Evolutionary conservation across 2,329 filamentous ascomycete species (phyloP), one percentile per base, ranked within the genome.

Genomic region (Penicillium sp.): DNA sequence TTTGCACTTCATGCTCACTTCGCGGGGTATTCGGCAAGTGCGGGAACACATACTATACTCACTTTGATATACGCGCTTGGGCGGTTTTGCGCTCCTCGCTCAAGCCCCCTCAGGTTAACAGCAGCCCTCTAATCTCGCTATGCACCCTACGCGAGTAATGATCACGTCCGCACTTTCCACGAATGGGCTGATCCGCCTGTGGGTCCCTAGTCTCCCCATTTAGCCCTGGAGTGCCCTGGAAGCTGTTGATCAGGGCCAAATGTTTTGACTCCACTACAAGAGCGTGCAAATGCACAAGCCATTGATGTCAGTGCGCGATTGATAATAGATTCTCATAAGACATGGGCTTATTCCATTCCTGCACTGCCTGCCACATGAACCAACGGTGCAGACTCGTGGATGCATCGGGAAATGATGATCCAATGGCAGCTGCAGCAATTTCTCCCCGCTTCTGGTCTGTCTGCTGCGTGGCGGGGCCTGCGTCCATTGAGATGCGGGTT

Each of bases 271-370:
- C 22, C 40, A 29, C 36, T 13, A 40, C 43, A 46, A 18, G 36
- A 27, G 24, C 8, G 24, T 27, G 24, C 24, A 27, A 27, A 27
- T 6, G 8, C 6, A 27, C 3, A 8, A 27, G 29, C 43, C 24
- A 27, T 48, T 38, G 49, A 36, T 34, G 44, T 49, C 52, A 59
- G 27, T 52, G 56, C 47, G 27, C 54, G 45, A 54, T 57, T 63
- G 50, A 63, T 55, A 62, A 59, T 60, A 40, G 21, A 49, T 52
- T 57, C 38, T 49, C 39, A 29, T 53, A 47, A 53, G 27, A 31
- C 31, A 34, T 14, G 13, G 13, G 8, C 42, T 18, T 21, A 43
- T 29, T 36, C 14, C 22, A 16, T 22, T 10, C 29, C 6, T 27
- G 32, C 40, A 49, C 21, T 36, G 21, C 31, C 29, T 14, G 24